These are phyloP conservation scores for Ustilago nuda DNA, from an alignment of 1,284 basidiomycete genomes.

Conservation along the genomic window DNA sequence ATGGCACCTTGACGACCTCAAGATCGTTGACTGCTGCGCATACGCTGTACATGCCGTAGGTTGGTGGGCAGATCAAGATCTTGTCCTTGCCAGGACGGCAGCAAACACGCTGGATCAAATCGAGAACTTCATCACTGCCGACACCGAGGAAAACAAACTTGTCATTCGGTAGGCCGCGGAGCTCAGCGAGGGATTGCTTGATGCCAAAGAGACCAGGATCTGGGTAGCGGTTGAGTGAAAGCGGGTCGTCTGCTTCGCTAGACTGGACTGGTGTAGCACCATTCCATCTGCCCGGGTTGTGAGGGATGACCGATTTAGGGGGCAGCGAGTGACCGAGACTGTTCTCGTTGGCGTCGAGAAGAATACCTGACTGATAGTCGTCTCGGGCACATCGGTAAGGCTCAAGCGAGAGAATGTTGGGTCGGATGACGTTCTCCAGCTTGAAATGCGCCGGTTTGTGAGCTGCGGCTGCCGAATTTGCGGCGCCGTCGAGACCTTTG, in stretches of 20 bases:
- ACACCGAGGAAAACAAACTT: slow-evolving; percentile 90
- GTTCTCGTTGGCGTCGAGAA: slow-evolving; percentile 99
- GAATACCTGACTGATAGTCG: slow-evolving; percentile 90
- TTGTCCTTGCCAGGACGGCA: slow-evolving; percentile 85
- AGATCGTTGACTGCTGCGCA: slow-evolving; percentile 96
- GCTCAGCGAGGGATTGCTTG: slow-evolving; percentile 79
- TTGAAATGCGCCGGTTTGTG: slow-evolving; percentile 69
- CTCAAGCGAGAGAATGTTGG: slow-evolving; percentile 89
- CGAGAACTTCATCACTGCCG: slow-evolving; percentile 96
- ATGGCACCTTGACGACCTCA: slow-evolving; percentile 81
- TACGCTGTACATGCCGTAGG: slow-evolving; percentile 97
- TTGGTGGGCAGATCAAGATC: slow-evolving; percentile 79
- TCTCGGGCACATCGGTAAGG: slow-evolving; percentile 97
- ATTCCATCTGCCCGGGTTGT: slow-evolving; percentile 28
- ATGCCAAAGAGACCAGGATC: slow-evolving; percentile 84
- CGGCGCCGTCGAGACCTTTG: slow-evolving; percentile 46
- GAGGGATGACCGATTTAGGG: slow-evolving; percentile 48
- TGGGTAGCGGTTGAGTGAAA: slow-evolving; percentile 84
- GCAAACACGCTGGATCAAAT: slow-evolving; percentile 89
- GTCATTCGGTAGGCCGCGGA: slow-evolving; percentile 70
- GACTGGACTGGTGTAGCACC: slow-evolving; percentile 26
- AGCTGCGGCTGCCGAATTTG: slow-evolving; percentile 33
- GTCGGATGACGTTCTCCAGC: slow-evolving; percentile 76
- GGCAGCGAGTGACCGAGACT: slow-evolving; percentile 88
- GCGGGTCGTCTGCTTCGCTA: slow-evolving; percentile 56